Percentiles rank a stretch among this genome's conserved stretches.
phyloP scores from a whole-genome alignment of 306 rosid genomes.

The Malus fusca region DNA sequence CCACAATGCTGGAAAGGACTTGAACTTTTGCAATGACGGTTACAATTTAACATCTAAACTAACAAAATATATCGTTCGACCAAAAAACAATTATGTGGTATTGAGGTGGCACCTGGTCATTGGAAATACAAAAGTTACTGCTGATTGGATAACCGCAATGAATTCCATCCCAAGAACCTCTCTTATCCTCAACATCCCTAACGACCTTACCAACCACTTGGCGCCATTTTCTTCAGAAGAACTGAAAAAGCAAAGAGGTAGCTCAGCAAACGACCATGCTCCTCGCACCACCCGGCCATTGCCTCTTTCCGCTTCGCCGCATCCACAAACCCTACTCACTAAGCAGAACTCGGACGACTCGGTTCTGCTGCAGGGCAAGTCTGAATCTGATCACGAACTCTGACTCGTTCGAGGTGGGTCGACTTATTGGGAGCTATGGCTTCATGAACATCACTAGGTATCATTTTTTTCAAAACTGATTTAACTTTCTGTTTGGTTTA shows the following conservation, averaged over 20 bases:
- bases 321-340: conserved; percentile 9
- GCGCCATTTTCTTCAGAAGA: conserved; percentile 16
- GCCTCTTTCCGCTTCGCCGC: conserved; percentile 9
- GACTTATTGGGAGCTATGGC: conserved; percentile 81
- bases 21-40: too few relatives aligned
- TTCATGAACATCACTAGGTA: conserved; percentile 87
- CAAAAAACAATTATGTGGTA: background rate
- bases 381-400: conserved; percentile 54
- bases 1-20: accelerated
- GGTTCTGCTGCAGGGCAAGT: conserved; percentile 32
- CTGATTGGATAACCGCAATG: background rate
- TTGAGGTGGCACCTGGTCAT: background rate
- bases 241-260: background rate
- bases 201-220: background rate
- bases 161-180: background rate
- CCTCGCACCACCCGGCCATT: conserved; percentile 16
- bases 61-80: too few relatives aligned
- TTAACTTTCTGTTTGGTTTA: conserved; percentile 8
- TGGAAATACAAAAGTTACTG: background rate
- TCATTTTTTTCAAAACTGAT: background rate
- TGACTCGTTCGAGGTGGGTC: conserved; percentile 84
- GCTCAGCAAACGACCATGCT: conserved; percentile 13
- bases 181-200: background rate
- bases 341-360: conserved; percentile 16
- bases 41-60: too few relatives aligned